These are phyloP conservation scores for Lactarius indigo DNA, from an alignment of 768 basidiomycete genomes.

Conservation along the genomic window DNA sequence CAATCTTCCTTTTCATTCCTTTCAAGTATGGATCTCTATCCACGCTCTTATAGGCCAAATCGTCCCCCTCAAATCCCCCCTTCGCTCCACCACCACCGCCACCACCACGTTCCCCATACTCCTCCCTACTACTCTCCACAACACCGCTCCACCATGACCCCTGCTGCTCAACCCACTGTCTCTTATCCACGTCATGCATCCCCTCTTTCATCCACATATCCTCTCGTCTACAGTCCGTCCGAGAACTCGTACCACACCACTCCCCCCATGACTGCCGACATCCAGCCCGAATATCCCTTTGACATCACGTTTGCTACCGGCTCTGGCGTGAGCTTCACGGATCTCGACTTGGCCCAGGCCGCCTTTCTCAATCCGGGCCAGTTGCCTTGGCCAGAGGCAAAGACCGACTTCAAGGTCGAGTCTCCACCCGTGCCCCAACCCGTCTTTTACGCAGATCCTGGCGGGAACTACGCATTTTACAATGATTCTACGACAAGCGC, in stretches of 20 bases:
- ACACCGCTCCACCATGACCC: constrained; percentile 10
- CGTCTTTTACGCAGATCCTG: constrained; percentile 15
- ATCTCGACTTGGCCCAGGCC: constrained; percentile 16
- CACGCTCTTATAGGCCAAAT: constrained; percentile 23
- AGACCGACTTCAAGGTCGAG: constrained; percentile 20
- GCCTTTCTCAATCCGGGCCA: constrained; percentile 20
- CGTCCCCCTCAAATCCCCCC: constrained; percentile 16
- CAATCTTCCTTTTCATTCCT: constrained; percentile 22
- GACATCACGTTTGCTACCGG: constrained; percentile 8
- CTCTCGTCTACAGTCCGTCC: constrained; percentile 14
- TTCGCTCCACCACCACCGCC: constrained; percentile 4
- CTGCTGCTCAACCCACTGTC: neutral
- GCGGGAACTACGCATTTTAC: constrained; percentile 20
- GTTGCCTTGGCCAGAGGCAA: constrained; percentile 18
- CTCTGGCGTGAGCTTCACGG: constrained; percentile 12
- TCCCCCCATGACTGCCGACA: constrained; percentile 7
- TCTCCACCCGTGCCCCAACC: neutral
- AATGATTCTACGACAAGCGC: constrained; percentile 12
- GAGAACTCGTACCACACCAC: constrained; percentile 15
- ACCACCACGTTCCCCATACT: constrained; percentile 8
- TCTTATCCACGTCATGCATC: constrained; percentile 4
- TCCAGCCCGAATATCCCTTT: constrained; percentile 21
- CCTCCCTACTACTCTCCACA: constrained; percentile 8
- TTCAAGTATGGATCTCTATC: constrained; percentile 17
- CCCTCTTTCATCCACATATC: constrained; percentile 16